Conservation (phyloP, 805 yeast species). For the Lipomyces orientalis region DNA sequence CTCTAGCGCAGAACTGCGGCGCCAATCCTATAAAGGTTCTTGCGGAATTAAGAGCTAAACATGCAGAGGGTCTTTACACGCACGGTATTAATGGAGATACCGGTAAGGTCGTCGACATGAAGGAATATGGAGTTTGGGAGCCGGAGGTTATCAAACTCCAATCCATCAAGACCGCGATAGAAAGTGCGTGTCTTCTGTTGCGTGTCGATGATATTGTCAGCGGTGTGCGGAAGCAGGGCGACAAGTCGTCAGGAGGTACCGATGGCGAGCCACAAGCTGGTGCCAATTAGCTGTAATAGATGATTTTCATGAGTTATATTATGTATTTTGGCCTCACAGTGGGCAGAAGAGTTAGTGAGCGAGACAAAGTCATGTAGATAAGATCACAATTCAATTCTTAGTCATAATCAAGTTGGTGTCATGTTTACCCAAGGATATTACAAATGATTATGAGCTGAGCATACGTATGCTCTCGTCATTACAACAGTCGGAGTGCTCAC, state of each 20-base stretch:
- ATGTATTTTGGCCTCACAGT: background rate
- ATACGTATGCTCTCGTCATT: too few relatives aligned
- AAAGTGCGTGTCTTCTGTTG: conserved; percentile 90
- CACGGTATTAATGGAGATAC: conserved; percentile 94
- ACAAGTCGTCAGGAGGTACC: conserved; percentile 11
- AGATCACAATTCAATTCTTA: background rate
- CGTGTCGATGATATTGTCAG: conserved; percentile 98
- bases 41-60: conserved; percentile 93
- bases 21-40: conserved; percentile 91
- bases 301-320: background rate
- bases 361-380: background rate
- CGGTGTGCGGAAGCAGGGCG: conserved; percentile 72
- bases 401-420: background rate
- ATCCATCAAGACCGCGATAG: conserved; percentile 96
- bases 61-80: conserved; percentile 81
- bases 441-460: too few relatives aligned
- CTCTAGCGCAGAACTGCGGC: conserved; percentile 96
- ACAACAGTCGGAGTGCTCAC: too few relatives aligned
- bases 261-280: background rate
- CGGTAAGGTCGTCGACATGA: conserved; percentile 95
- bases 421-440: background rate
- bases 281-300: background rate
- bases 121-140: conserved; percentile 96
- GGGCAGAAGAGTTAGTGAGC: background rate
- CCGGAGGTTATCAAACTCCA: conserved; percentile 98